Base-by-base conservation (phyloP, 106 monocot species). In the Posidonia australis region DNA sequence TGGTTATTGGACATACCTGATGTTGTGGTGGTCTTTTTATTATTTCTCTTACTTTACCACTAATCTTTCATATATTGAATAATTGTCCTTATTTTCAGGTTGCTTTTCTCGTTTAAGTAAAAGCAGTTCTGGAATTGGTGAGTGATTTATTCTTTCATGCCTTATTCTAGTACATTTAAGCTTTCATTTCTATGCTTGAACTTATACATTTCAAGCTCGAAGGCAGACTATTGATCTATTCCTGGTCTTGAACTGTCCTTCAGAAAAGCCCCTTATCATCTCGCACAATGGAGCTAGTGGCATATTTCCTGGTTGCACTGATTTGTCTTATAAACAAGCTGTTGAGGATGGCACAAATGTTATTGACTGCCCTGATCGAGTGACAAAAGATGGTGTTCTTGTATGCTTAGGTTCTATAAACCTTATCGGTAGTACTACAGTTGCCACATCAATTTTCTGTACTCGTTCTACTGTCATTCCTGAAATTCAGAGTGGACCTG, bases 371-470 rank as follows among this genome's bases (percentile, higher is more conserved):
- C 56, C 75, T 52, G 76, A 83, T 42, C 87, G 83, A 78, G 80
- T 92, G 43, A 89, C 93, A 32, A 66, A 60, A 52, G 93, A 93
- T n/a, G n/a, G n/a, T n/a, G n/a, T n/a, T n/a, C n/a, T n/a, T n/a
- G n/a, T n/a, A n/a, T n/a, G n/a, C n/a, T 82, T 93, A 81, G 79
- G 77, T 51, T 81, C 83, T 18, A 74, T 79, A 22, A 69, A 89
- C 55, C 77, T 93, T 27, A 71, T 88, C 31, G 63, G 58, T 18
- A 58, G 58, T 55, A 89, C 93, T 26, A 86, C 67, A 41, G 83
- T 81, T 48, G 21, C 28, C 14, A 62, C n/a, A 14, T 82, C 89
- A 48, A 9, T 44, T 18, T 86, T 83, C 43, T 63, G 77, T 36
- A 66, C 70, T 25, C 79, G 44, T 25, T 30, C 18, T 46, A 83